Evolutionary conservation across 2,329 filamentous ascomycete genomes (phyloP).

Genomic region (Cytospora mali): DNA sequence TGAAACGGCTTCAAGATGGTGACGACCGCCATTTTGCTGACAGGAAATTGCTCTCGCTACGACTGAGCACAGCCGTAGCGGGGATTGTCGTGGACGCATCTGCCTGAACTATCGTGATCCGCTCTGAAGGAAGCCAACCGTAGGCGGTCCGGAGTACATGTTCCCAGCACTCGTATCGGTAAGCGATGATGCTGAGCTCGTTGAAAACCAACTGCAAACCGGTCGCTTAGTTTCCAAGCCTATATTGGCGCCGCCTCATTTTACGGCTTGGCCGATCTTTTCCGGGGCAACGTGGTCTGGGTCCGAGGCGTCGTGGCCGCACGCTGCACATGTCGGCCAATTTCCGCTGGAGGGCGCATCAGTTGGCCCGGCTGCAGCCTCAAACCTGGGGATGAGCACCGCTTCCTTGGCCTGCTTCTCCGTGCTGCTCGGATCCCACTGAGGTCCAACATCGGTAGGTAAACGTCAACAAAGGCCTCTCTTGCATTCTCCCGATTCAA

Average conservation of each 20-base stretch:
- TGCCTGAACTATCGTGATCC: background rate
- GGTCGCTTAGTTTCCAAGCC: background rate
- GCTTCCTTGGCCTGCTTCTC: background rate
- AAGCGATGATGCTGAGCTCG: background rate
- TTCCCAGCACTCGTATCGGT: background rate
- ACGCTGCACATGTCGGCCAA: background rate
- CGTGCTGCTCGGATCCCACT: background rate
- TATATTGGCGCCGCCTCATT: background rate
- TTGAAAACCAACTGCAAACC: background rate
- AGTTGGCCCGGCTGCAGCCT: background rate
- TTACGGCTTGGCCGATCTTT: background rate
- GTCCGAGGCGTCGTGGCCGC: background rate
- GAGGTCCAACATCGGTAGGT: background rate
- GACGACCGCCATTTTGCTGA: background rate
- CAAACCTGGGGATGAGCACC: background rate
- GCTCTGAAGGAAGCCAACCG: background rate
- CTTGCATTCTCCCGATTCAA: background rate
- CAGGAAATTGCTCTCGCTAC: background rate
- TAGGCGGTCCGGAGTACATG: background rate
- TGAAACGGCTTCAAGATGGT: background rate
- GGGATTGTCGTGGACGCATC: background rate
- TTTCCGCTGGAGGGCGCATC: background rate
- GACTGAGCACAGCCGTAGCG: background rate
- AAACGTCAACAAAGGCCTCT: background rate
- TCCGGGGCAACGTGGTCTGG: background rate